Conservation (phyloP, 176 grass and related monocot genomes). For the Avena sativa region DNA sequence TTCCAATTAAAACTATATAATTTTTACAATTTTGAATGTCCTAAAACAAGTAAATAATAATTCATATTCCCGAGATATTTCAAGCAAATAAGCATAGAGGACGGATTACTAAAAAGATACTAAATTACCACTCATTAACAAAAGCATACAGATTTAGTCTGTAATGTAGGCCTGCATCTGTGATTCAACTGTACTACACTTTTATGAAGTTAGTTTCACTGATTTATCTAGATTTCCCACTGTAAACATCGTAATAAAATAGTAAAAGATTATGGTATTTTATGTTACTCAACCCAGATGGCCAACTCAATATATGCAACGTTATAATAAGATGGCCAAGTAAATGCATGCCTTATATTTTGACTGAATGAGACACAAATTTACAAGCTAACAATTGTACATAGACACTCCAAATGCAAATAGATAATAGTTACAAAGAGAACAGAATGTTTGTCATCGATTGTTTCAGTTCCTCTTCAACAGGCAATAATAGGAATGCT, state of each 20-base stretch:
- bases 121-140: neutral
- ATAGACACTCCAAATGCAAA: neutral
- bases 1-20: no score
- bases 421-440: neutral
- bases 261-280: neutral
- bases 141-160: neutral
- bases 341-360: constrained; percentile 24
- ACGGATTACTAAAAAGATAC: neutral
- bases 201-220: neutral
- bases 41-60: no score
- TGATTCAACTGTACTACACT: constrained; percentile 8
- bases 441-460: neutral
- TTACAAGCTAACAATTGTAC: neutral
- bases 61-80: neutral
- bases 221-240: neutral
- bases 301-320: neutral
- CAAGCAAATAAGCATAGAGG: neutral
- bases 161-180: neutral
- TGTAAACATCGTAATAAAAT: constrained; percentile 1
- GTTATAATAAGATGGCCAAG: constrained; percentile 10
- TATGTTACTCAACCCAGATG: constrained; percentile 25
- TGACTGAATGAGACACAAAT: constrained; percentile 5
- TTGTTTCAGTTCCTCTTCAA: neutral
- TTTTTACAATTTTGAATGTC: no score
- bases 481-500: neutral